A percentile compares a stretch with the other conserved stretches of the same genome.
Conservation (phyloP, 164 flowering plant species). For the Brasenia schreberi region DNA sequence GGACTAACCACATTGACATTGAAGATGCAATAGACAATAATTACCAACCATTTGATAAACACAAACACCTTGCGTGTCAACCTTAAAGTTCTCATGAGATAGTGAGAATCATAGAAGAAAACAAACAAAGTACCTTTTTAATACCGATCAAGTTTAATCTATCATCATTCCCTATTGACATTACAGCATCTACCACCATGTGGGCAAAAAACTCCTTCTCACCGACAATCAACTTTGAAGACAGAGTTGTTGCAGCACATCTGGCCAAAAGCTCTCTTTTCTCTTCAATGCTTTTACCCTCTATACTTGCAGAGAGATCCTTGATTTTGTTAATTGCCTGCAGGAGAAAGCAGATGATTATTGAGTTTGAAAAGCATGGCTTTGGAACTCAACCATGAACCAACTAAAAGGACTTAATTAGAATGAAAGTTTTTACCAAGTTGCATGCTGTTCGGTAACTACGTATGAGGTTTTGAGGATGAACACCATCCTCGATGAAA, state of each 20-base stretch:
- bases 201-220: conserved; percentile 95
- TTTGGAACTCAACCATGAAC: not conserved
- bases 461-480: conserved; percentile 78
- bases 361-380: not conserved
- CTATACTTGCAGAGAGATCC: conserved; percentile 85
- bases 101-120: not conserved
- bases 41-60: no score
- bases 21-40: no score
- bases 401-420: not conserved
- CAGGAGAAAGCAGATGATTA: not conserved
- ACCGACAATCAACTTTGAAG: conserved; percentile 95
- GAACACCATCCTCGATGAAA: conserved; percentile 93
- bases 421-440: conserved; percentile 33
- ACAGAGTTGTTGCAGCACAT: conserved; percentile 95
- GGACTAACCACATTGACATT: no score
- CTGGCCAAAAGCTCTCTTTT: conserved; percentile 72
- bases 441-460: conserved; percentile 68
- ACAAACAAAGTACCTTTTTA: conserved; percentile 71
- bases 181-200: conserved; percentile 95
- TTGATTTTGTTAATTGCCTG: conserved; percentile 83
- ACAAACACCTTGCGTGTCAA: no score
- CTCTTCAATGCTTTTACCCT: conserved; percentile 76
- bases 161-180: conserved; percentile 78
- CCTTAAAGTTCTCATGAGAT: no score
- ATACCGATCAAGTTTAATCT: conserved; percentile 89